phyloP scores from a whole-genome alignment of 2,329 filamentous ascomycete genomes.

The Onygenales sp. region DNA sequence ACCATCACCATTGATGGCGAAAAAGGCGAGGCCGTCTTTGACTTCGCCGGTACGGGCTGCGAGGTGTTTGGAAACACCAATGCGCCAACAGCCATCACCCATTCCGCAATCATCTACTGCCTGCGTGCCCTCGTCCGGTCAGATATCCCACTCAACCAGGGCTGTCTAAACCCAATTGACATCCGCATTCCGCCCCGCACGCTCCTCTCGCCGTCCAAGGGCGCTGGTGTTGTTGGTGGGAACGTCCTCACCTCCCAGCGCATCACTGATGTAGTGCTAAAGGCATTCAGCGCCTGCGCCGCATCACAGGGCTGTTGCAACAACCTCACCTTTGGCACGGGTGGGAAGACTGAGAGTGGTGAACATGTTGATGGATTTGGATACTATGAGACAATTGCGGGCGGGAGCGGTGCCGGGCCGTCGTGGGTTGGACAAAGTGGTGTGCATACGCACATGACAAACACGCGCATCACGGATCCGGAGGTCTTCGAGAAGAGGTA shows the following conservation, averaged over 20 bases:
- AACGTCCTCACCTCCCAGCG: constrained; percentile 73
- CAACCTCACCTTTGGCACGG: constrained; percentile 76
- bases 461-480: constrained; percentile 74
- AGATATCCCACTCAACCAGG: constrained; percentile 80
- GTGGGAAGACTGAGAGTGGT: constrained; percentile 53
- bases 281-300: constrained; percentile 69
- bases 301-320: constrained; percentile 75
- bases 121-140: constrained; percentile 69
- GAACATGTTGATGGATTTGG: constrained; percentile 64
- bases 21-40: constrained; percentile 67
- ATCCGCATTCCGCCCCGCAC: constrained; percentile 63
- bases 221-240: constrained; percentile 72
- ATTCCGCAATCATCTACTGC: constrained; percentile 78
- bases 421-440: constrained; percentile 68
- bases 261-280: constrained; percentile 74
- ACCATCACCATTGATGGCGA: constrained; percentile 65
- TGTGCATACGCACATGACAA: constrained; percentile 81
- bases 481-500: constrained; percentile 76
- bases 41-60: constrained; percentile 68
- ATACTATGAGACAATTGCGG: constrained; percentile 82
- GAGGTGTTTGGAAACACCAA: constrained; percentile 76
- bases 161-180: constrained; percentile 66
- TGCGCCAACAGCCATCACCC: constrained; percentile 71
- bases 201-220: constrained; percentile 65
- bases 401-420: constrained; percentile 66